A percentile compares a stretch with the other conserved stretches of the same genome.
Conservation (phyloP, 2,329 filamentous ascomycete genomes). For the Botrytis tulipae region DNA sequence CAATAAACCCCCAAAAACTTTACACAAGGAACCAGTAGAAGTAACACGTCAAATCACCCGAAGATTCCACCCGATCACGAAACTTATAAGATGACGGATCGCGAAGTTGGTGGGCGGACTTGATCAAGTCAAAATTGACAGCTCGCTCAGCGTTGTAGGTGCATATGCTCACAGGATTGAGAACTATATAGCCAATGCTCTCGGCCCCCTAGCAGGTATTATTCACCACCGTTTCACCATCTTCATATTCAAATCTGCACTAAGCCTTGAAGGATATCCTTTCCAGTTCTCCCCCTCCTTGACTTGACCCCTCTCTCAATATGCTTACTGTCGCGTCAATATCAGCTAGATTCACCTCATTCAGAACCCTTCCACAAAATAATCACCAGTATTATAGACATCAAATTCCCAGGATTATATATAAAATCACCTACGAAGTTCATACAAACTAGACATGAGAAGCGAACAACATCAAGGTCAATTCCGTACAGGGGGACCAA, state of each 20-base stretch:
- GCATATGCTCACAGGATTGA: neutral
- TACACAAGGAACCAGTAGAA: neutral
- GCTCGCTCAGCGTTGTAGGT: neutral
- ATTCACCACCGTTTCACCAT: neutral
- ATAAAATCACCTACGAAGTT: neutral
- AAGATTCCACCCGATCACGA: neutral
- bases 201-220: neutral
- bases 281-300: neutral
- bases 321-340: neutral
- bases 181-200: neutral
- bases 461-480: neutral
- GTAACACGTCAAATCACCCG: rapidly evolving
- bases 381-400: neutral
- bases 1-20: rapidly evolving
- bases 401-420: rapidly evolving
- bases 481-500: neutral
- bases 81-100: neutral
- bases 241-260: rapidly evolving
- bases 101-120: neutral
- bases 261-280: neutral
- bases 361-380: neutral
- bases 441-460: neutral
- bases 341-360: neutral
- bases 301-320: neutral
- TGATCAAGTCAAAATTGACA: neutral